phyloP scores from a whole-genome alignment of 352 stramenopile genomes.

The Phytophthora sp. region DNA sequence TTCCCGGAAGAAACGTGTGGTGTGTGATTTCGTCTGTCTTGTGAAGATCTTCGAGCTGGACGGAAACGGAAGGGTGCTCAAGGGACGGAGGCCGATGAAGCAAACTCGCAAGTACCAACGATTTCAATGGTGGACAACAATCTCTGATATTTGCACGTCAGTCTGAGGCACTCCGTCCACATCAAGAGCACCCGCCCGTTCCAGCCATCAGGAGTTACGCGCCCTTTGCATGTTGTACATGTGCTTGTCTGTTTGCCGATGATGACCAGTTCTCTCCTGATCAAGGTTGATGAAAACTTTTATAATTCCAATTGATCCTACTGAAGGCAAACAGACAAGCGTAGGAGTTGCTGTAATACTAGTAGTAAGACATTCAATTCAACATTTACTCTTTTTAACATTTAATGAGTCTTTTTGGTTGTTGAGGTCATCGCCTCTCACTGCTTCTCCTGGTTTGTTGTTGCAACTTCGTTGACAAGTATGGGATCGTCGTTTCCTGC shows the following conservation, averaged over 20 bases:
- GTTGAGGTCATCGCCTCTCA: conserved; percentile 1
- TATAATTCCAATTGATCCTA: conserved; percentile 91
- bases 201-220: background rate
- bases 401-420: background rate
- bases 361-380: conserved; percentile 1
- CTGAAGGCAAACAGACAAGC: conserved; percentile 57
- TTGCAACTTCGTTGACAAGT: conserved; percentile 40
- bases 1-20: conserved; percentile 18
- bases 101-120: conserved; percentile 55
- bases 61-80: conserved; percentile 1
- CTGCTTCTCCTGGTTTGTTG: conserved; percentile 19
- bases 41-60: conserved; percentile 22
- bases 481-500: conserved; percentile 43
- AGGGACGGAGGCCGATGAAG: conserved; percentile 51
- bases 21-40: conserved; percentile 27
- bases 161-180: conserved; percentile 67
- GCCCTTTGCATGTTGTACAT: conserved; percentile 32
- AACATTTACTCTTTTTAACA: conserved; percentile 11
- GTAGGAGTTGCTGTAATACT: background rate
- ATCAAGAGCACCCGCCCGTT: background rate
- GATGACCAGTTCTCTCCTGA: conserved; percentile 82
- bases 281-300: conserved; percentile 74
- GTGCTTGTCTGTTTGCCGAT: conserved; percentile 46
- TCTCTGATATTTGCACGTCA: conserved; percentile 90
- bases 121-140: conserved; percentile 69